phyloP scores from a whole-genome alignment of 345 rosid genomes.

The Pugionium dolabratum region DNA sequence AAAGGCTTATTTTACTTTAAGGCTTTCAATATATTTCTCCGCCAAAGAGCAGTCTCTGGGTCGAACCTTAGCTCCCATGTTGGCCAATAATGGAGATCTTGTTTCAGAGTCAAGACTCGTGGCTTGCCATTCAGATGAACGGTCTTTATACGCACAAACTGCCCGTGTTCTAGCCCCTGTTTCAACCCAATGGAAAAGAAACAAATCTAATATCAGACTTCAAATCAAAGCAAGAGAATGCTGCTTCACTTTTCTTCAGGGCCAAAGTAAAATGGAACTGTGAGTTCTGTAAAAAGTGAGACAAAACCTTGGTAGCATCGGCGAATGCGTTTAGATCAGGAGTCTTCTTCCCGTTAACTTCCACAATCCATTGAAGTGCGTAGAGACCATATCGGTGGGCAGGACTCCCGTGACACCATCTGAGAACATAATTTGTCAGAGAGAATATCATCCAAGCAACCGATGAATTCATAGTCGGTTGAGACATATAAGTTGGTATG shows the following conservation, averaged over 20 bases:
- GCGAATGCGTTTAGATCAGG: conserved; percentile 80
- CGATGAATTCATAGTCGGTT: neutral
- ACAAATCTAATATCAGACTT: conserved; percentile 7
- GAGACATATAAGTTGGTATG: neutral
- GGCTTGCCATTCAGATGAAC: conserved; percentile 92
- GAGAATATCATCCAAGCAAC: conserved; percentile 7
- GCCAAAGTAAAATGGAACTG: neutral
- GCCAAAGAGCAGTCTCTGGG: conserved; percentile 74
- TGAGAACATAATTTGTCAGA: conserved; percentile 33
- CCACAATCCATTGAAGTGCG: conserved; percentile 94
- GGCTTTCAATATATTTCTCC: conserved; percentile 58
- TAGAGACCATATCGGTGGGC: conserved; percentile 80
- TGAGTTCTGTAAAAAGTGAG: conserved; percentile 19
- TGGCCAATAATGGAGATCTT: conserved; percentile 96
- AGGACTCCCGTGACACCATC: conserved; percentile 95
- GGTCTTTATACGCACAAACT: conserved; percentile 81
- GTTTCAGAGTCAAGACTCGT: conserved; percentile 80
- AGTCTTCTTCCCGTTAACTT: conserved; percentile 81
- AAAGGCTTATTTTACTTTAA: conserved; percentile 37
- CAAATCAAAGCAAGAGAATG: too few species aligned
- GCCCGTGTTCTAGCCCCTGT: conserved; percentile 81
- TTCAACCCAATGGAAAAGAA: conserved; percentile 13
- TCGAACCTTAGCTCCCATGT: conserved; percentile 90
- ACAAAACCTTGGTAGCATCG: conserved; percentile 65
- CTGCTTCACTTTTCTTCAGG: neutral